Base-by-base conservation (phyloP, 768 basidiomycete species). In the Tylopilus sp. region DNA sequence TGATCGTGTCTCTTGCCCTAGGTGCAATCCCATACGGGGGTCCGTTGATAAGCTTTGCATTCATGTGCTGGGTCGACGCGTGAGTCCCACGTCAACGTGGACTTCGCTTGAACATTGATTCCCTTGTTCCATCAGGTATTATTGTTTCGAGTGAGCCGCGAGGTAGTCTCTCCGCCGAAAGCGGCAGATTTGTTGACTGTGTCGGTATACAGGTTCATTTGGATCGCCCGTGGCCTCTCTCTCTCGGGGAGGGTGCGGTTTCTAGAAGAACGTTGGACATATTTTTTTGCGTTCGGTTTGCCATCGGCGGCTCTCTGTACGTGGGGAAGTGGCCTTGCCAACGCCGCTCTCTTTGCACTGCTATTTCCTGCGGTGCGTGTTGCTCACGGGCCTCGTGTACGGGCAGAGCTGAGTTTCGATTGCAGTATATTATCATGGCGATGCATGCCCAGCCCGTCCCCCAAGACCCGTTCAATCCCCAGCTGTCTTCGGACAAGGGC, bases 191-290 rank as follows among this genome's bases (percentile, higher is more conserved):
- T 39, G 39, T 56, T 65, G 58, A 58, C 57, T 18, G 36, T 35
- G 20, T 53, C 46, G 18, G 40, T 40, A 3, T 17, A 48, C 50
- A 90, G 89, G 62, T 91, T 87, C 62, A 77, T 86, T 18, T 91
- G 88, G 88, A 80, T 86, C 41, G 79, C 88, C 9, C 81, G 84
- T 13, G 88, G 88, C 2, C 60, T 85, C 55, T 84, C 86, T 12
- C 72, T 91, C 12, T 77, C 88, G 2, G 71, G 79, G 13, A 74
- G 90, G 48, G 80, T 92, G 41, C 72, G 83, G 43, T 79, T 87
- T 63, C 72, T 93, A 18, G 92, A 95, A 69, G 89, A 92, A 68
- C 80, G 91, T 38, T 95, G 92, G 92, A 80, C 86, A 2, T 95
- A 94, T 69, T 91, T 85, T 63, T 77, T 92, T 52, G 86, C 86